phyloP scores from a whole-genome alignment of 2,329 filamentous ascomycete species.

The Onygenales sp. region DNA sequence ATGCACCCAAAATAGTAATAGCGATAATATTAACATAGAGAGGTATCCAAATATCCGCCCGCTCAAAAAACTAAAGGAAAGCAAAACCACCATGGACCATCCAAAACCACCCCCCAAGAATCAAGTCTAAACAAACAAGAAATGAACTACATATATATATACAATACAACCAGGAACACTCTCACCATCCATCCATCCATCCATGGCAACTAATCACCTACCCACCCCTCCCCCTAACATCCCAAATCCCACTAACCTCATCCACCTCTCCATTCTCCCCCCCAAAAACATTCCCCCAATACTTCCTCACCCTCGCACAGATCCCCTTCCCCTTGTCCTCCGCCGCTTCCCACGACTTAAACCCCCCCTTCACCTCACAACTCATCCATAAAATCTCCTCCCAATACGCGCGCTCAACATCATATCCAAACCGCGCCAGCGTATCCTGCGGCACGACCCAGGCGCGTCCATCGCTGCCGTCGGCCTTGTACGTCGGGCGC shows the following conservation, averaged over 20 bases:
- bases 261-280: constrained; percentile 17
- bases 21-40: no score
- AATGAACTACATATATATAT: no score
- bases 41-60: no score
- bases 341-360: constrained; percentile 24
- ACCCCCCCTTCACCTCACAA: constrained; percentile 27
- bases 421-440: constrained; percentile 20
- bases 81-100: neutral
- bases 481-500: constrained; percentile 24
- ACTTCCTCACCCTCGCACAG: constrained; percentile 23
- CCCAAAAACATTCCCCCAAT: constrained; percentile 28
- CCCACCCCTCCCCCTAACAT: neutral
- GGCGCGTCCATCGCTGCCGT: constrained; percentile 22
- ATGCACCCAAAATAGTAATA: neutral
- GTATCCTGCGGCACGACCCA: constrained; percentile 26
- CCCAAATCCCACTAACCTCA: constrained; percentile 22
- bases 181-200: neutral
- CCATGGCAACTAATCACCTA: neutral
- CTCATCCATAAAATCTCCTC: constrained; percentile 29
- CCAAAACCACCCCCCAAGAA: neutral
- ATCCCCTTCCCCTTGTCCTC: constrained; percentile 21
- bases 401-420: constrained; percentile 31
- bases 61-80: neutral
- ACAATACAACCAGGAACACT: neutral
- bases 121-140: no score